Base-by-base conservation (phyloP, 1,284 basidiomycete species). In the Trichosporon coremiiforme region DNA sequence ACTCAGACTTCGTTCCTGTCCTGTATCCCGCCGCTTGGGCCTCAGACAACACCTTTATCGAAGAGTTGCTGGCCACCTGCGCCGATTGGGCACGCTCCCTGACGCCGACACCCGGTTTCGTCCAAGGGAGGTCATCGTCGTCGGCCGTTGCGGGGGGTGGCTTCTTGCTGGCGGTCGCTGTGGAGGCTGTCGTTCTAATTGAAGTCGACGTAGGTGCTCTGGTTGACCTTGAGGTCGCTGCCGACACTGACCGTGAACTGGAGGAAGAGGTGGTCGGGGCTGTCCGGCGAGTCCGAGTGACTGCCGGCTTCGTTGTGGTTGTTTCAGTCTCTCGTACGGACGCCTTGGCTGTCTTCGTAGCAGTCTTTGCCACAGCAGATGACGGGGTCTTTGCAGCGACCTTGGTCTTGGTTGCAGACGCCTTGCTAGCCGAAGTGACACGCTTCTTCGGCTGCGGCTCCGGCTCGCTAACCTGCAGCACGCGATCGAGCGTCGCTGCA, bases 31-130 rank as follows among this genome's bases (percentile, higher is more conserved):
- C 65, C 50, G 50, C 36, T 25, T 36, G 35, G 2, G 73, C 70
- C 9, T 71, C 70, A 2, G 29, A 33, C 9, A 70, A 36, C 9
- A 50, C 6, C 6, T 66, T 69, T 22, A 65, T 55, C 1, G 71
- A 60, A 9, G 45, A 53, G 35, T 70, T 70, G 50, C 64, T 64
- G 4, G 70, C 70, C 1, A 17, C 15, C 65, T 73, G 72, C 4
- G 70, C 70, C 5, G 68, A 70, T n/a, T 68, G n/a, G 5, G 66
- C 66, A 5, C 72, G 72, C 22, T 73, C 72, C 13, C 70, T 10
- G 64, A 66, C 66, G 69, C 35, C 3, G 38, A 62, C 25, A 3
- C 68, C 62, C 0, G 70, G 33, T 4, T 13, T 57, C 20, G 53
- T 33, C 72, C 72, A 73, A 5, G 72, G 72, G 0, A 69, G 67